Evolutionary conservation across 2,329 filamentous ascomycete genomes (phyloP).

Genomic region (Fusarium secorum): DNA sequence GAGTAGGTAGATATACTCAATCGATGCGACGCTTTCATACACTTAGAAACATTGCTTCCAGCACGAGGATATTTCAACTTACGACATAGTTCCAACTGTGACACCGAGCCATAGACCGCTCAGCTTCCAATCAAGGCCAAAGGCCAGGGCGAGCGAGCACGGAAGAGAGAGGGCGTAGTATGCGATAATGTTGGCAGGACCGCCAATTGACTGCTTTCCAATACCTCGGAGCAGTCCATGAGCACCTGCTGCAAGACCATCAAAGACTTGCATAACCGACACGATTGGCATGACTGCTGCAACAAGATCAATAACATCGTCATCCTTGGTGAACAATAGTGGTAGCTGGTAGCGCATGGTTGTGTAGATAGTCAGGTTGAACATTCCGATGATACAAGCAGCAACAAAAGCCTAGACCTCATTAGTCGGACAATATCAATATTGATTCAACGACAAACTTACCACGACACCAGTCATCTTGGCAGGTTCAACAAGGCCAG

Average conservation of each 20-base stretch:
- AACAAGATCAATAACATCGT: conserved; percentile 73
- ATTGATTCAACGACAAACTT: conserved; percentile 38
- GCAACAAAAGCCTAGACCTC: conserved; percentile 63
- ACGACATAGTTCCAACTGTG: conserved; percentile 73
- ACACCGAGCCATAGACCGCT: conserved; percentile 84
- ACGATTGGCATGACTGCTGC: conserved; percentile 78
- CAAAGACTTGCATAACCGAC: conserved; percentile 89
- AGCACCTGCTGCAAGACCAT: conserved; percentile 79
- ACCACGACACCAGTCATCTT: conserved; percentile 81
- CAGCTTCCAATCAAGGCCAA: conserved; percentile 79
- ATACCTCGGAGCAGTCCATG: conserved; percentile 88
- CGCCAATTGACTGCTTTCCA: conserved; percentile 87
- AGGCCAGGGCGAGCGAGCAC: conserved; percentile 79
- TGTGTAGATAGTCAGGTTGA: conserved; percentile 78
- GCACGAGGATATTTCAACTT: conserved; percentile 42
- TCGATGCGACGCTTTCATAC: conserved; percentile 55
- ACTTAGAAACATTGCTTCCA: conserved; percentile 9
- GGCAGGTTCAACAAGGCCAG: conserved; percentile 80
- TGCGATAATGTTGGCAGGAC: conserved; percentile 84
- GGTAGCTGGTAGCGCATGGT: conserved; percentile 77
- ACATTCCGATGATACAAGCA: conserved; percentile 74
- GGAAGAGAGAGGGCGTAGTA: conserved; percentile 91
- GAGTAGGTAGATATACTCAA: conserved; percentile 63
- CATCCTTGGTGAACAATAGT: conserved; percentile 77
- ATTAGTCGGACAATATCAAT: not conserved